These are phyloP conservation scores for Erysimum cheiri DNA, from an alignment of 441 rosid species.

Conservation along the genomic window DNA sequence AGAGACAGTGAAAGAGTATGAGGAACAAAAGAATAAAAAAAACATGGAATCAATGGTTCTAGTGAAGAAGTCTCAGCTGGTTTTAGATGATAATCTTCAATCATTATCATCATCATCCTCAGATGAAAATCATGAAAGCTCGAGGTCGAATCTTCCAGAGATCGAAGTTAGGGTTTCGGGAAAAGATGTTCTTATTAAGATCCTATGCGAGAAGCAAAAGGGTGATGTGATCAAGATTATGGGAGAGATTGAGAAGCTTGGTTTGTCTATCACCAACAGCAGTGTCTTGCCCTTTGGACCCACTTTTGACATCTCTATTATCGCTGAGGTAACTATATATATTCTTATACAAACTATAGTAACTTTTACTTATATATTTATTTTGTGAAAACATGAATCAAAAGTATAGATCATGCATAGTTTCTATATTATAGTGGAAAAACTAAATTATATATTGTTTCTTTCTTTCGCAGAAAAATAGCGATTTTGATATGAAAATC, in stretches of 20 bases:
- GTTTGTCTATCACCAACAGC: constrained; percentile 52
- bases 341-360: not conserved
- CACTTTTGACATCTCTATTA: constrained; percentile 62
- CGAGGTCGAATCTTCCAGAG: constrained; percentile 55
- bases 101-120: constrained; percentile 42
- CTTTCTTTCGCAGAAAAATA: constrained; percentile 58
- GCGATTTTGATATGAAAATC: constrained; percentile 51
- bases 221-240: constrained; percentile 54
- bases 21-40: constrained; percentile 63
- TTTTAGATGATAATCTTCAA: constrained; percentile 41
- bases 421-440: not conserved
- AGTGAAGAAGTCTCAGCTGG: constrained; percentile 66
- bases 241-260: constrained; percentile 56
- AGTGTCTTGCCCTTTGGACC: constrained; percentile 67
- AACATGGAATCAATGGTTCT: constrained; percentile 65
- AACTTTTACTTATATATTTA: not conserved
- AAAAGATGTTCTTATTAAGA: constrained; percentile 60
- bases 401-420: not conserved
- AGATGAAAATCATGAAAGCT: constrained; percentile 41
- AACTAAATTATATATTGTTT: not conserved
- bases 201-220: constrained; percentile 62
- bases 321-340: constrained; percentile 59
- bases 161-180: constrained; percentile 68
- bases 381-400: not conserved
- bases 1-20: constrained; percentile 66